Percentiles rank a stretch among this genome's conserved stretches.
phyloP scores from a whole-genome alignment of 2,329 filamentous ascomycete species.

The Coniochaeta sp. region DNA sequence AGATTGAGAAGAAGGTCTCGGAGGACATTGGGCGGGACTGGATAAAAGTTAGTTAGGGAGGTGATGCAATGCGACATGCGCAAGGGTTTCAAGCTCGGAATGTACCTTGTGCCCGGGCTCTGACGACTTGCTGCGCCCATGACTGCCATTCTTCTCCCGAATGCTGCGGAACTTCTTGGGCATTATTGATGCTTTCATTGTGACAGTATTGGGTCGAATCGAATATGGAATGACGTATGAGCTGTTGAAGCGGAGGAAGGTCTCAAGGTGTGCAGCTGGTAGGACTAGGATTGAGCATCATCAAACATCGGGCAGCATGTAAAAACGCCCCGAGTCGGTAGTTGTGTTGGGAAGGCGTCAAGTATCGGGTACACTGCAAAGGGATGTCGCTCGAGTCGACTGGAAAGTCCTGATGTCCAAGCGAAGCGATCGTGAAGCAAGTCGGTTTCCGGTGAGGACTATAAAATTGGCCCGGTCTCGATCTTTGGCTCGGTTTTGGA shows the following conservation, averaged over 20 bases:
- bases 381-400: not conserved
- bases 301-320: not conserved
- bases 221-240: not conserved
- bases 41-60: constrained; percentile 13
- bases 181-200: constrained; percentile 29
- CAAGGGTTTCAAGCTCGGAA: not conserved
- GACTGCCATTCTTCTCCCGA: constrained; percentile 53
- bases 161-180: constrained; percentile 63
- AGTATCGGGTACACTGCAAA: not conserved
- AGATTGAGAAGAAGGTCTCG: constrained; percentile 55
- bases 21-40: constrained; percentile 45
- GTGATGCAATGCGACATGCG: not conserved
- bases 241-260: not conserved
- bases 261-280: not conserved
- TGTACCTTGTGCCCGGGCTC: constrained; percentile 46
- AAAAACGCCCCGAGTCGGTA: not conserved
- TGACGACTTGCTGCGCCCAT: constrained; percentile 47
- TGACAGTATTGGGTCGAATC: not conserved
- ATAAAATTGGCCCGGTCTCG: not conserved
- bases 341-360: not conserved
- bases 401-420: not conserved
- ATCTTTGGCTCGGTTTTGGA: not conserved
- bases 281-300: not conserved
- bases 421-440: not conserved
- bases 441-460: not conserved